A percentile compares a stretch with the other conserved stretches of the same genome.
These are phyloP conservation scores for Suillus placidus DNA, from an alignment of 768 basidiomycete species.

Conservation along the genomic window DNA sequence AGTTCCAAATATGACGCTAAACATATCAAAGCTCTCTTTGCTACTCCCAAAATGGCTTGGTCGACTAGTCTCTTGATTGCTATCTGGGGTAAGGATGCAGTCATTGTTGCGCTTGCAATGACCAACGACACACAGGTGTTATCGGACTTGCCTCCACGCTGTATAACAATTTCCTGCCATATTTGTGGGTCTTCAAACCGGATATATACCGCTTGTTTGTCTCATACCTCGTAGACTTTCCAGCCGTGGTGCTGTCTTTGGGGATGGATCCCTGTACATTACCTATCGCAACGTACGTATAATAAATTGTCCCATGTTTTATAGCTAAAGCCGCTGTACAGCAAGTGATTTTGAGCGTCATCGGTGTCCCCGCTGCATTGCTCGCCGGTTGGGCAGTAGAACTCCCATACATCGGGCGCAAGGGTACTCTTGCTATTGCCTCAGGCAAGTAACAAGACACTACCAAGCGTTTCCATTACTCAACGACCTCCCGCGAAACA, in stretches of 20 bases:
- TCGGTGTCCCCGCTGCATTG: constrained; percentile 73
- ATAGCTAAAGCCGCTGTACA: constrained; percentile 26
- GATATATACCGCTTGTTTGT: not conserved
- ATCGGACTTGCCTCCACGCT: constrained; percentile 78
- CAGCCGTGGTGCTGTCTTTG: constrained; percentile 66
- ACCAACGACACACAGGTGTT: constrained; percentile 45
- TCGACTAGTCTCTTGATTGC: constrained; percentile 62
- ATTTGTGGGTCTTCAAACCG: constrained; percentile 41
- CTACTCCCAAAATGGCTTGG: constrained; percentile 62
- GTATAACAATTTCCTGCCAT: constrained; percentile 58
- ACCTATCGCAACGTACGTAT: constrained; percentile 69
- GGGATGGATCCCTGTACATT: constrained; percentile 68
- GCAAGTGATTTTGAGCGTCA: constrained; percentile 70
- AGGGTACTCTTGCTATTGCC: constrained; percentile 65
- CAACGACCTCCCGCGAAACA: constrained; percentile 48
- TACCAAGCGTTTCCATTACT: constrained; percentile 36
- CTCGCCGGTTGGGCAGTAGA: constrained; percentile 75
- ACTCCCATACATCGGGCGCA: constrained; percentile 61
- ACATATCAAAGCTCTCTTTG: constrained; percentile 65
- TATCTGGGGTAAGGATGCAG: constrained; percentile 44
- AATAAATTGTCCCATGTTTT: too few species aligned
- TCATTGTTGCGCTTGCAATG: not conserved
- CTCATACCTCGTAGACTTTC: constrained; percentile 47
- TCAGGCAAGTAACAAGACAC: constrained; percentile 49
- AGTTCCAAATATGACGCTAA: constrained; percentile 40